phyloP scores from a whole-genome alignment of 116 monocot species.

The Dioscorea cayenensis region DNA sequence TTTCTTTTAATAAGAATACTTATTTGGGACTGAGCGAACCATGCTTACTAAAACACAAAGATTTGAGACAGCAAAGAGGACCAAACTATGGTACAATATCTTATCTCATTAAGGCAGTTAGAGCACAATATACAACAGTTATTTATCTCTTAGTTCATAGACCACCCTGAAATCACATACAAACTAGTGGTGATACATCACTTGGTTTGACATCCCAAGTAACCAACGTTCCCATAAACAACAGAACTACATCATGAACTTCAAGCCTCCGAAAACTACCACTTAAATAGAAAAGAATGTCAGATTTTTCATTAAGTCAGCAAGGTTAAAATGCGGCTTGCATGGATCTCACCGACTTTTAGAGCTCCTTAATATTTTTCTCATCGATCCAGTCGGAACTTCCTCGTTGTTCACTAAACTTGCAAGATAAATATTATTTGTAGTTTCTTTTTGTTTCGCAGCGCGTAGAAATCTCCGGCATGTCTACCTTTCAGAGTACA shows the following conservation, averaged over 20 bases:
- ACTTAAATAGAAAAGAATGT: background rate
- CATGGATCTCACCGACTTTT: background rate
- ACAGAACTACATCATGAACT: background rate
- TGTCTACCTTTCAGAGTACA: background rate
- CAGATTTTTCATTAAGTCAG: background rate
- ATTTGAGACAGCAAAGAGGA: no score
- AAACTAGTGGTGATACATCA: background rate
- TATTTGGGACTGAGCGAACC: no score
- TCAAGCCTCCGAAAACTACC: background rate
- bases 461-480: background rate
- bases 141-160: no score
- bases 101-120: no score
- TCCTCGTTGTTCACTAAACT: background rate
- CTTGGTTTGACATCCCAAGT: background rate
- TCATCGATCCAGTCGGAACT: background rate
- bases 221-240: background rate
- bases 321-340: background rate
- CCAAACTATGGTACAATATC: no score
- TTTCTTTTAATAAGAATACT: no score
- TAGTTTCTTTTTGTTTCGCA: background rate
- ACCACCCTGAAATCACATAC: no score
- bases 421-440: background rate
- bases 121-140: no score
- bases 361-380: background rate
- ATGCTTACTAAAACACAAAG: no score